A percentile compares a stretch with the other conserved stretches of the same genome.
phyloP scores from a whole-genome alignment of 1,284 basidiomycete genomes.

The Cutaneotrichosporon dermatis region DNA sequence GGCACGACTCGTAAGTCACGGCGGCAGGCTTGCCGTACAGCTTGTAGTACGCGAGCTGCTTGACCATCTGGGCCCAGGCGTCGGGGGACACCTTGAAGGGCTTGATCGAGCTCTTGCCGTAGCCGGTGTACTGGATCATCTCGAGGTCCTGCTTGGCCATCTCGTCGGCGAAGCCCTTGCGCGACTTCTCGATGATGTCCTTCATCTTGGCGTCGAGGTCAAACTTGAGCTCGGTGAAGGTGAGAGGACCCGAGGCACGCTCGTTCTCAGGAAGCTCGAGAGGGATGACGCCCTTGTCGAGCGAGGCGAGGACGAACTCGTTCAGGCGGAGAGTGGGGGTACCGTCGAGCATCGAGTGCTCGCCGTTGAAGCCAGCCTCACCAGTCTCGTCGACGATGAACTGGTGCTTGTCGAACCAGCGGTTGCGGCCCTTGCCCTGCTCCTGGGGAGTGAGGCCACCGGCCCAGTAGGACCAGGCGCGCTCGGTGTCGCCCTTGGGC shows the following conservation, averaged over 20 bases:
- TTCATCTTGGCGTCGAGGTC: constrained; percentile 58
- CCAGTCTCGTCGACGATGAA: constrained; percentile 88
- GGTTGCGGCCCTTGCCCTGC: constrained; percentile 63
- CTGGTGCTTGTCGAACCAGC: constrained; percentile 98
- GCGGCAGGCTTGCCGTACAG: constrained; percentile 67
- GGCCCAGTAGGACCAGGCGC: constrained; percentile 82
- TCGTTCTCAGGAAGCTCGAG: constrained; percentile 51
- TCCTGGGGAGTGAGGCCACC: constrained; percentile 57
- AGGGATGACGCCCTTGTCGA: constrained; percentile 74
- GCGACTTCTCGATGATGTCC: constrained; percentile 53
- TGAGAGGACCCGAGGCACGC: constrained; percentile 49
- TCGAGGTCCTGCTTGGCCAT: constrained; percentile 76
- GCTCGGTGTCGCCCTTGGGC: constrained; percentile 57
- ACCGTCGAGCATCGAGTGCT: constrained; percentile 63
- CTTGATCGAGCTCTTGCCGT: constrained; percentile 88
- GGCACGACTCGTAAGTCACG: constrained; percentile 88
- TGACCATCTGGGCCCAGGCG: constrained; percentile 89
- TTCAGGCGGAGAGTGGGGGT: constrained; percentile 92
- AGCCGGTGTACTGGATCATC: constrained; percentile 83
- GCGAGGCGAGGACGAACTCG: constrained; percentile 80
- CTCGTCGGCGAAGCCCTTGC: constrained; percentile 70
- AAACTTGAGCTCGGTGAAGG: constrained; percentile 68
- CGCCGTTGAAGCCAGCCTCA: constrained; percentile 77
- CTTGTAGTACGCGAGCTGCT: constrained; percentile 92
- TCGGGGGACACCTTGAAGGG: constrained; percentile 85